Base-by-base conservation (phyloP, 495 filamentous ascomycete species). In the Podospora conica region DNA sequence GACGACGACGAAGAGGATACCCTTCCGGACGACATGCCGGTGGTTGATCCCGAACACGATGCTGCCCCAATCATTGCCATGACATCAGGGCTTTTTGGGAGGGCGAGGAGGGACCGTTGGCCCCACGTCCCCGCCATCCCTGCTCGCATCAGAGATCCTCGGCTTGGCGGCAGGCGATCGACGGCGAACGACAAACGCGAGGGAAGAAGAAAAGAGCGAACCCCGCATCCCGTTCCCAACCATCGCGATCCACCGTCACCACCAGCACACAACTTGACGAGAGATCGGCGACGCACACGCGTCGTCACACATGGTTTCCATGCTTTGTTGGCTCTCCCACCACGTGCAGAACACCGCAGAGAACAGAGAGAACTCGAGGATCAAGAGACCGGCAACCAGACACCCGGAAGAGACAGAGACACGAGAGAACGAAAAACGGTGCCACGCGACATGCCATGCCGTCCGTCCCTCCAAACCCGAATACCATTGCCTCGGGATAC, bases 81-180 rank as follows among this genome's bases (percentile, higher is more conserved):
- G 40, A 48, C 40, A 48, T 48, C 40, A 48, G 40, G 40, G 18
- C 40, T 1, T 48, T 48, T n/a, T n/a, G n/a, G n/a, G n/a, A n/a
- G n/a, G n/a, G n/a, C n/a, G n/a, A n/a, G n/a, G 40, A 18, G 33
- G 7, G 6, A 48, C 29, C 29, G 33, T 40, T 40, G 31, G 31
- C 31, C 31, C 31, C 31, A 33, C 29, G 31, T 31, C 29, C 29
- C 40, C 40, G 53, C 7, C 5, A 48, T 58, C 53, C 63, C 63
- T 64, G 63, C 54, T 55, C n/a, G 11, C 20, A 64, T n/a, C 40
- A 58, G 25, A 1, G 54, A 64, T 64, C 55, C 63, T 21, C 54
- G n/a, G 20, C 63, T 64, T 64, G 63, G 63, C 55, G 23, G 9
- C 63, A 57, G 63, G 23, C 58, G 65, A 66, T 66, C 58, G 65